A percentile compares a stretch with the other conserved stretches of the same genome.
These are phyloP conservation scores for Balakata baccata DNA, from an alignment of 345 rosid species.

Conservation along the genomic window DNA sequence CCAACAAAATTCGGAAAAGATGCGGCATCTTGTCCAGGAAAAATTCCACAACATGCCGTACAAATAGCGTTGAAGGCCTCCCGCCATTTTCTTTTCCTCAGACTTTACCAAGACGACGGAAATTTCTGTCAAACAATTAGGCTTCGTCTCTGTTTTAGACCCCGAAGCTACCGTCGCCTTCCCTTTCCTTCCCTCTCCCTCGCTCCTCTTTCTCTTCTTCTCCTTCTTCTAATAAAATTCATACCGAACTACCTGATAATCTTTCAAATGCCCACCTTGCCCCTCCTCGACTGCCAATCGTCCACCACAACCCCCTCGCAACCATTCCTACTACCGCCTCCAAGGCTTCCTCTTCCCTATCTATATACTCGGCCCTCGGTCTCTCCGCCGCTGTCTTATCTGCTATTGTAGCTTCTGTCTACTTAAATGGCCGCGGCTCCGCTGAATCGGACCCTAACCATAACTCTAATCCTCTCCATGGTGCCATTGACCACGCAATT, in stretches of 20 bases:
- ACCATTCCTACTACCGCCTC: conserved; percentile 20
- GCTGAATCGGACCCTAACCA: conserved; percentile 16
- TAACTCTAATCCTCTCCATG: conserved; percentile 36
- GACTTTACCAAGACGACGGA: not conserved
- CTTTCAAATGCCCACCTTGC: conserved; percentile 25
- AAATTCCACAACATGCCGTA: not conserved
- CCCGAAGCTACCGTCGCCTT: conserved; percentile 38
- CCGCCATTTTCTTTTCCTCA: conserved; percentile 8
- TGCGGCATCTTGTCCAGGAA: not conserved
- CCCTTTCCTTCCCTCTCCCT: conserved; percentile 37
- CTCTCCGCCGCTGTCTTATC: conserved; percentile 67
- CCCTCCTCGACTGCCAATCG: conserved; percentile 32
- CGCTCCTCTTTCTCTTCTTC: conserved; percentile 43
- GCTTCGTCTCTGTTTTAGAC: conserved; percentile 49
- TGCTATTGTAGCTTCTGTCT: conserved; percentile 44
- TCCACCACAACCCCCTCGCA: conserved; percentile 14
- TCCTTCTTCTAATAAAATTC: conserved; percentile 8
- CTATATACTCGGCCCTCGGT: conserved; percentile 42
- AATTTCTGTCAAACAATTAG: conserved; percentile 19
- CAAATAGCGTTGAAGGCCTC: not conserved
- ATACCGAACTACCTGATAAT: conserved; percentile 28
- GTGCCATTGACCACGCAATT: conserved; percentile 43
- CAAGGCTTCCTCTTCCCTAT: conserved; percentile 23
- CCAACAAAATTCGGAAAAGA: too few relatives aligned
- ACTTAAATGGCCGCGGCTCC: not conserved